Evolutionary conservation across 75 land plant genomes (phyloP).

Genomic region (Gnetum montanum): DNA sequence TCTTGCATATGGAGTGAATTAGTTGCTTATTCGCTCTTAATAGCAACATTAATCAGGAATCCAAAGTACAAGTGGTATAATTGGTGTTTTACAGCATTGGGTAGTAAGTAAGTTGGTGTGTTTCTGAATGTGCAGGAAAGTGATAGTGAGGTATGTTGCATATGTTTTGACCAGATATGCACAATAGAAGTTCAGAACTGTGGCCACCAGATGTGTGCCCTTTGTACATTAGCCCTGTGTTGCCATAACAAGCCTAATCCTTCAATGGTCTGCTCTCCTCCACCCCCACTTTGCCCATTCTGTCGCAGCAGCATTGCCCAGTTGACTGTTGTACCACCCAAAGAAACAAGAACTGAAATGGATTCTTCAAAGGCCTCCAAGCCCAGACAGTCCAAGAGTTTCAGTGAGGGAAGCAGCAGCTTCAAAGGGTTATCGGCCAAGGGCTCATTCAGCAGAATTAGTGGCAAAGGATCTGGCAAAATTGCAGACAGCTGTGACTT

Average conservation of each 20-base stretch:
- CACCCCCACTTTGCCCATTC: constrained; percentile 70
- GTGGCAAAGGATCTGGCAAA: constrained; percentile 34
- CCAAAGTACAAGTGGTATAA: too few relatives aligned
- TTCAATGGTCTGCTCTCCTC: constrained; percentile 14
- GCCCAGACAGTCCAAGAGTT: constrained; percentile 28
- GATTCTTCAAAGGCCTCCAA: constrained; percentile 26
- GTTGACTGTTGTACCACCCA: constrained; percentile 33
- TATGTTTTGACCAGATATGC: constrained; percentile 81
- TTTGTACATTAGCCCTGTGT: constrained; percentile 71
- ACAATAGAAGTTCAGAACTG: constrained; percentile 76
- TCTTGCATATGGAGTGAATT: not conserved
- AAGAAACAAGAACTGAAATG: constrained; percentile 12
- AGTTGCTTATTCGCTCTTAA: not conserved
- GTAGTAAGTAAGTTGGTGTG: not conserved
- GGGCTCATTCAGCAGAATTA: constrained; percentile 28
- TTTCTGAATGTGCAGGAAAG: constrained; percentile 27
- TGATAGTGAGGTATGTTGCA: constrained; percentile 70
- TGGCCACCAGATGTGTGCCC: constrained; percentile 92
- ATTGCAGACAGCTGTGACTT: constrained; percentile 31
- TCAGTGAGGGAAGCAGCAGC: constrained; percentile 59
- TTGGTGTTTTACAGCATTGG: too few relatives aligned
- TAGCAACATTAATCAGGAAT: not conserved
- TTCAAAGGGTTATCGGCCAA: constrained; percentile 50
- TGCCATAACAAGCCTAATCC: constrained; percentile 89
- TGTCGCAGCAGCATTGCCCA: constrained; percentile 65